Evolutionary conservation across 2,329 filamentous ascomycete species (phyloP), one percentile per base, ranked within the genome.

Genomic region (Aspergillus glaucus): DNA sequence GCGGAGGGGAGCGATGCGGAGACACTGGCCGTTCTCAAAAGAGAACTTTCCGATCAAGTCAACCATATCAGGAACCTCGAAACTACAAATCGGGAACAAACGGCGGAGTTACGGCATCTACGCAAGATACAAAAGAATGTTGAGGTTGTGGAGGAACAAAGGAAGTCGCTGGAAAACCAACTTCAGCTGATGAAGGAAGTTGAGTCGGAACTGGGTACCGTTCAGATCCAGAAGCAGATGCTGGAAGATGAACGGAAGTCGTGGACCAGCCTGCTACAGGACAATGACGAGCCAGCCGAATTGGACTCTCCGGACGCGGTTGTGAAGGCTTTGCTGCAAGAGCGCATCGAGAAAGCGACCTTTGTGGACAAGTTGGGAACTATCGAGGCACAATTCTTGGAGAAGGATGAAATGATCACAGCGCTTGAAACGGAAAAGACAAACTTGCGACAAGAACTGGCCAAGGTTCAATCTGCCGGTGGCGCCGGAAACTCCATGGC

Each of bases 91-190:
- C 79, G 88, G 21, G 88, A 95, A 44, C 88, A 95, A 62, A 75
- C 82, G 12, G 70, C 78, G 0, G 92, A 98, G 64, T 72, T 98
- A 32, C 88, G 87, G 58, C 86, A 90, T 57, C 78, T 94, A 34
- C 85, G 90, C 12, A 87, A 90, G 56, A 73, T 86, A 3, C 85
- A 90, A 65, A 92, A 88, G 69, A 88, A 87, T n/a, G 85, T 95
- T 1, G 88, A 95, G 62, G 81, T 98, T 2, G 87, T 97, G 0
- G 90, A 98, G 64, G 93, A 98, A 66, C 90, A 98, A 73, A 97
- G 97, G 75, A 79, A 88, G 53, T 81, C 83, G 0, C 72, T 98
- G 19, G 86, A 93, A 66, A 82, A 84, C 28, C 88, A 84, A 62
- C 67, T 98, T 1, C 83, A 88, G 51, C 76, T 86, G 34, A 85